These are phyloP conservation scores for Penicillium subrubescens DNA, from an alignment of 495 filamentous ascomycete genomes.

Conservation along the genomic window DNA sequence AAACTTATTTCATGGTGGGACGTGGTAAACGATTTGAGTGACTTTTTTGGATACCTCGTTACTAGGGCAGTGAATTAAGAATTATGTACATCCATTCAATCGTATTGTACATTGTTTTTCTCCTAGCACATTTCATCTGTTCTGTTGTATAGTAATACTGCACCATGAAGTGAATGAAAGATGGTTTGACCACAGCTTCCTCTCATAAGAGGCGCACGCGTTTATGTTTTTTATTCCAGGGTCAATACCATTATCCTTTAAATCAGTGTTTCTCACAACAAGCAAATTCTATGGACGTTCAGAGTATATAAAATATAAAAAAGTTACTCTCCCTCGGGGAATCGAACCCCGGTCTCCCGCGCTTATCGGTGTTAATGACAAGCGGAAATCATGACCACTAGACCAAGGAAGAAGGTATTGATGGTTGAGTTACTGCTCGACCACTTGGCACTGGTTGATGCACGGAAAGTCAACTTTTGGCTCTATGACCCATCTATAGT, in stretches of 20 bases:
- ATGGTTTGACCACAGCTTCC: no score
- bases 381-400: slow-evolving; percentile 60
- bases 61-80: background rate
- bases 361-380: slow-evolving; percentile 48
- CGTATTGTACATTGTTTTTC: no score
- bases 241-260: no score
- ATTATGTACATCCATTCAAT: no score
- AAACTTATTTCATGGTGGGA: background rate
- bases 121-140: no score
- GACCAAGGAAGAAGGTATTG: slow-evolving; percentile 37
- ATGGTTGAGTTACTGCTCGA: slow-evolving; percentile 3
- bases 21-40: no score
- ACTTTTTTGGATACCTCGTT: background rate
- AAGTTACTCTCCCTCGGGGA: slow-evolving; percentile 49
- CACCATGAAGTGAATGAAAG: no score
- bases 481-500: background rate
- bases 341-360: slow-evolving; percentile 59
- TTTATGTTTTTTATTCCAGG: no score
- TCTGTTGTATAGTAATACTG: no score
- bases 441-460: slow-evolving; percentile 6
- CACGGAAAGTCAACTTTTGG: background rate
- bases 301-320: slow-evolving; percentile 16
- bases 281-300: no score
- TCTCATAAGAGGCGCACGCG: no score
- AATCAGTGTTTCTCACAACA: no score